Evolutionary conservation across 139 green algal species (phyloP), one percentile per base, ranked within the genome.

Genomic region (Desmodesmus armatus): DNA sequence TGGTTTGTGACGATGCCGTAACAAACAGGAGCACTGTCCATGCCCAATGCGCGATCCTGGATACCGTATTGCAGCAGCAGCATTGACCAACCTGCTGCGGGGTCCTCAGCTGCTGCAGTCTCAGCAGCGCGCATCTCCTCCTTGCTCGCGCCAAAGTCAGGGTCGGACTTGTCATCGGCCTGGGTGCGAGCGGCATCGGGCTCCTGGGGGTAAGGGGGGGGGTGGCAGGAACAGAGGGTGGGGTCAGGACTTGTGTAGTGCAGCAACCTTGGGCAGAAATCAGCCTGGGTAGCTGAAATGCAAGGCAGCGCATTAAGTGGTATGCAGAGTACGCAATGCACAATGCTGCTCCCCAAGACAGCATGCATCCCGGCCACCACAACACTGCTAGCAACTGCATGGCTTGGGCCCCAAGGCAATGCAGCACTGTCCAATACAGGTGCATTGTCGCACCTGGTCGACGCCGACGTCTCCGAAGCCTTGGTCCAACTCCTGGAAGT

Each of bases 381-480:
- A n/a, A n/a, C n/a, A n/a, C n/a, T n/a, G n/a, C n/a, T n/a, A n/a
- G n/a, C n/a, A n/a, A n/a, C n/a, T n/a, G n/a, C n/a, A n/a, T n/a
- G n/a, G n/a, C n/a, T n/a, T n/a, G n/a, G n/a, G n/a, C n/a, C n/a
- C n/a, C n/a, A n/a, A n/a, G n/a, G n/a, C n/a, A n/a, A n/a, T n/a
- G n/a, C n/a, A n/a, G n/a, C n/a, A n/a, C n/a, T n/a, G n/a, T n/a
- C n/a, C n/a, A n/a, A n/a, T n/a, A n/a, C n/a, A n/a, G n/a, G n/a
- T n/a, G n/a, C n/a, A n/a, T n/a, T n/a, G 33, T 23, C 40, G 35
- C 33, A 79, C 66, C 66, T 85, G 66, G 39, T 79, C 69, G 21
- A 86, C 80, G 21, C 80, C 80, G 35, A 86, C 80, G 63, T 86
- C 80, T 17, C 80, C 80, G 55, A 74, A 86, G 65, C 80, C 80